Percentiles rank a stretch among this genome's conserved stretches.
Evolutionary conservation across 495 filamentous ascomycete species (phyloP).

Genomic region (Annulohypoxylon maeteangense): DNA sequence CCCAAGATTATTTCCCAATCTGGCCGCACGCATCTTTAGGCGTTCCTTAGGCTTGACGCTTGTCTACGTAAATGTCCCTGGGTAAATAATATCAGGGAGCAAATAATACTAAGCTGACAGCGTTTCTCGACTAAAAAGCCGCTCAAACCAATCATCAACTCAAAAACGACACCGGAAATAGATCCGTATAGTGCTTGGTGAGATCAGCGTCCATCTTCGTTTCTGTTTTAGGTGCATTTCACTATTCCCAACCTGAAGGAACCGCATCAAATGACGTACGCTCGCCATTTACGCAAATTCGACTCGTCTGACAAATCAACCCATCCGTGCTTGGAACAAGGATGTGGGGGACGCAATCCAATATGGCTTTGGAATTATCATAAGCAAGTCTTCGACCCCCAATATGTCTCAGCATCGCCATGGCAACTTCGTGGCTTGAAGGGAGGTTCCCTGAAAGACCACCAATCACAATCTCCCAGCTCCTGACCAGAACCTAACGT

Average conservation of each 20-base stretch:
- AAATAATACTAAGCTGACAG: conserved; percentile 14
- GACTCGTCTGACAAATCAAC: conserved; percentile 6
- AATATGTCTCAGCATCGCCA: background rate
- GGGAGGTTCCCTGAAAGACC: background rate
- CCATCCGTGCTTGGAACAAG: background rate
- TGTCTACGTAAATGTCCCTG: conserved; percentile 1
- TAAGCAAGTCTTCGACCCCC: background rate
- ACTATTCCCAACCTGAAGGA: conserved; percentile 1
- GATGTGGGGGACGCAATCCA: background rate
- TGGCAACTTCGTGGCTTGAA: conserved; percentile 8
- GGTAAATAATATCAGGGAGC: background rate
- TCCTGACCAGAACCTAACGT: background rate
- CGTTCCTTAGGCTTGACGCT: conserved; percentile 1
- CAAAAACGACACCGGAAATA: background rate
- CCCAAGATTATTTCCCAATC: conserved; percentile 27
- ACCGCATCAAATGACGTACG: background rate
- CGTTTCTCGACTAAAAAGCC: background rate
- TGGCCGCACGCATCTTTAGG: conserved; percentile 28
- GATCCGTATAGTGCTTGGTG: background rate
- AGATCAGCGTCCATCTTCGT: background rate
- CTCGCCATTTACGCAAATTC: background rate
- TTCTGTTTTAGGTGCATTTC: conserved; percentile 2
- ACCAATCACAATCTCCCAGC: background rate
- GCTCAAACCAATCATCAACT: background rate
- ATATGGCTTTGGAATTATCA: background rate